A percentile compares a stretch with the other conserved stretches of the same genome.
Evolutionary conservation across 2,329 filamentous ascomycete species (phyloP).

Genomic region (Moelleriella libera): DNA sequence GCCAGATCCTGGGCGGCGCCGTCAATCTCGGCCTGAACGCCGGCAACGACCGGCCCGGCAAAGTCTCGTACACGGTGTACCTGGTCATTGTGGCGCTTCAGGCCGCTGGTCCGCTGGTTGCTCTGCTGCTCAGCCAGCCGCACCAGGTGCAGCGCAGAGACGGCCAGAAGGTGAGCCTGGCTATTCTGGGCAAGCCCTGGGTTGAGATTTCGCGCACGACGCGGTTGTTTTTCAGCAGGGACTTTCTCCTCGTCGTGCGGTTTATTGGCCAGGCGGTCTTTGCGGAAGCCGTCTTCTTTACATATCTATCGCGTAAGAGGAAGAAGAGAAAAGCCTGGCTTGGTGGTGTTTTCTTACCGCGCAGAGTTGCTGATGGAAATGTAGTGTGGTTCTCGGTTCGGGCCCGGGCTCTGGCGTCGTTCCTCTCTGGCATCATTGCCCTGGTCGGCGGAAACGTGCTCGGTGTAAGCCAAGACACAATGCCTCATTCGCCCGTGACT

Average conservation of each 20-base stretch:
- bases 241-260: conserved; percentile 42
- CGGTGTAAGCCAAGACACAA: conserved; percentile 27
- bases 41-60: conserved; percentile 39
- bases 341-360: neutral
- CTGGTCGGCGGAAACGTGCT: conserved; percentile 48
- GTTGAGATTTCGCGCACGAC: neutral
- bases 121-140: conserved; percentile 46
- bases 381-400: conserved; percentile 56
- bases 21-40: conserved; percentile 57
- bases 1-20: conserved; percentile 57
- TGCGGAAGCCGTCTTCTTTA: conserved; percentile 55
- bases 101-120: conserved; percentile 48
- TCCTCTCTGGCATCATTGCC: conserved; percentile 54
- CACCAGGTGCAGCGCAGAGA: conserved; percentile 50
- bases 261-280: conserved; percentile 40
- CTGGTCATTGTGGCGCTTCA: conserved; percentile 59
- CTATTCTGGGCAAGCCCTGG: conserved; percentile 34
- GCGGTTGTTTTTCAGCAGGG: neutral
- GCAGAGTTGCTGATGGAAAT: neutral
- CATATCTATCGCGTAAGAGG: conserved; percentile 32
- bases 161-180: conserved; percentile 44
- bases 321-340: too few species aligned
- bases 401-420: conserved; percentile 54
- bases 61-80: conserved; percentile 56
- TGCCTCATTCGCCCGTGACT: neutral